These are phyloP conservation scores for Przewalskia tangutica DNA, from an alignment of 257 asterid genomes.

Conservation along the genomic window DNA sequence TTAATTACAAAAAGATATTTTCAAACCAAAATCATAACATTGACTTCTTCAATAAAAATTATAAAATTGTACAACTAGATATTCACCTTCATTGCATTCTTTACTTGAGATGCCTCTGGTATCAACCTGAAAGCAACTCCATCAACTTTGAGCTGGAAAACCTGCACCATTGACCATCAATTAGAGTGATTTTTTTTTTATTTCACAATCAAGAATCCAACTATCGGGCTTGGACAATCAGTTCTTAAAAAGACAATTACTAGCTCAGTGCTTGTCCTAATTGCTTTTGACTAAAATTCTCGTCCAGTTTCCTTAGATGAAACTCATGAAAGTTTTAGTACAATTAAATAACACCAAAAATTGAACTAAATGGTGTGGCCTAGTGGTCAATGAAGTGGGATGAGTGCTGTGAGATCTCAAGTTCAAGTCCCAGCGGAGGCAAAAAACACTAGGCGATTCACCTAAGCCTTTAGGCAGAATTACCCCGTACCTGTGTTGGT, in stretches of 20 bases:
- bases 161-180: slow-evolving; percentile 38
- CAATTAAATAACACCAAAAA: background rate
- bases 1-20: background rate
- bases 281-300: background rate
- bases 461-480: too few species aligned
- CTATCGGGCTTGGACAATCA: background rate
- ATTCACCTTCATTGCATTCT: slow-evolving; percentile 65
- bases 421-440: too few species aligned
- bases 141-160: slow-evolving; percentile 73
- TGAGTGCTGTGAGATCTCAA: too few species aligned
- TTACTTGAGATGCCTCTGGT: slow-evolving; percentile 85
- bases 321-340: too few species aligned
- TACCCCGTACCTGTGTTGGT: too few species aligned
- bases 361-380: too few species aligned
- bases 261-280: background rate
- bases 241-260: too few species aligned
- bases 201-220: background rate
- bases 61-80: background rate
- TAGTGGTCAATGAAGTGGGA: too few species aligned
- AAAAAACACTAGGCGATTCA: too few species aligned
- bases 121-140: slow-evolving; percentile 87
- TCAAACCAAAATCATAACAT: background rate
- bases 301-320: background rate
- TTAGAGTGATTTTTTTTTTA: too few species aligned
- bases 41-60: background rate